These are phyloP conservation scores for Corylus heterophylla DNA, from an alignment of 306 rosid genomes.

Conservation along the genomic window DNA sequence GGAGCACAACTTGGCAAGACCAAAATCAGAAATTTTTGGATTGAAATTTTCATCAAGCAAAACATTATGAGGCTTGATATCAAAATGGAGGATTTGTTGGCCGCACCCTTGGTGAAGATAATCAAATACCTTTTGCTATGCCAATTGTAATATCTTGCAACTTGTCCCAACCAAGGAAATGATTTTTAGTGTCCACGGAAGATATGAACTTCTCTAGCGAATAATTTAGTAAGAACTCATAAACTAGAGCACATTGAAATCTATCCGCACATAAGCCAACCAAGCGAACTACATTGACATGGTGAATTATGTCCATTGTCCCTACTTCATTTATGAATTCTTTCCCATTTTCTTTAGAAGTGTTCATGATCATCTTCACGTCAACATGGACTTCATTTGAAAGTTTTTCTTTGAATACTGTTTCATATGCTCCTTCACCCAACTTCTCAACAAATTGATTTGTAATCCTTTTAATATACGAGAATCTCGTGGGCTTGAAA, in stretches of 20 bases:
- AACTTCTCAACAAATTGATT: not conserved
- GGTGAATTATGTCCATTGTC: conserved; percentile 1
- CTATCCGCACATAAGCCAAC: conserved; percentile 14
- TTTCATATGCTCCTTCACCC: conserved; percentile 1
- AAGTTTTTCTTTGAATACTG: not conserved
- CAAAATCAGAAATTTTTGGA: conserved; percentile 38
- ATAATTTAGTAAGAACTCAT: conserved; percentile 18
- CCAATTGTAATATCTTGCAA: conserved; percentile 28
- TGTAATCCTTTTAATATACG: conserved; percentile 15
- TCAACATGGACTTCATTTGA: not conserved
- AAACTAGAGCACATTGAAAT: not conserved
- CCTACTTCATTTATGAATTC: conserved; percentile 23
- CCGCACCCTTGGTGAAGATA: conserved; percentile 36
- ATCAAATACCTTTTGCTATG: conserved; percentile 31
- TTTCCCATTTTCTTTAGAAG: not conserved
- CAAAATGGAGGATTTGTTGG: conserved; percentile 34
- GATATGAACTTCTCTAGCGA: conserved; percentile 14
- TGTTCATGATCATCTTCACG: not conserved
- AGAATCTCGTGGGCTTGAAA: conserved; percentile 16
- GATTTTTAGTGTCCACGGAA: not conserved
- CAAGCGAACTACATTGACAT: conserved; percentile 21
- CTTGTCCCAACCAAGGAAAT: conserved; percentile 12
- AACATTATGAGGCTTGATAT: conserved; percentile 33
- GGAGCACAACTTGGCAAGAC: conserved; percentile 32
- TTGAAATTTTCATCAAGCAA: conserved; percentile 14